A percentile compares a stretch with the other conserved stretches of the same genome.
These are phyloP conservation scores for Penstemon newberryi DNA, from an alignment of 257 asterid genomes.

Conservation along the genomic window DNA sequence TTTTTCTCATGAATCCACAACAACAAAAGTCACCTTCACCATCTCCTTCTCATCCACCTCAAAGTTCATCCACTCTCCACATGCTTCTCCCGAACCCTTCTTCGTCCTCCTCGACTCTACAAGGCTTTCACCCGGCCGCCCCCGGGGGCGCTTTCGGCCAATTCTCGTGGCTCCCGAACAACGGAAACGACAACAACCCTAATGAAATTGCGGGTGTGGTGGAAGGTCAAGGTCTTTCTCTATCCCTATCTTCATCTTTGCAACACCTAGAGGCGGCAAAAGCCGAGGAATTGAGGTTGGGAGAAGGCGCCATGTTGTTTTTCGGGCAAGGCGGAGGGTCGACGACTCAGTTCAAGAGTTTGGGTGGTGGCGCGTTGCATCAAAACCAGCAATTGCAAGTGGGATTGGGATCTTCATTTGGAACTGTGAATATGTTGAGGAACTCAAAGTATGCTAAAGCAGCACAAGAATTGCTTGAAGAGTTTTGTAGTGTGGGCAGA, in stretches of 20 bases:
- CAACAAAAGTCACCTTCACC: constrained; percentile 70
- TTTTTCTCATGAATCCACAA: constrained; percentile 80
- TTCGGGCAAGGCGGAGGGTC: constrained; percentile 58
- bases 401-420: constrained; percentile 49
- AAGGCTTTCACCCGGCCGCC: constrained; percentile 40
- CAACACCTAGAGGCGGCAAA: constrained; percentile 73
- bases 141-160: constrained; percentile 48
- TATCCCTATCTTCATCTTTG: constrained; percentile 77
- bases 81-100: constrained; percentile 70
- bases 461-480: constrained; percentile 83
- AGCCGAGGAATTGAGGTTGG: constrained; percentile 72
- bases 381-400: constrained; percentile 46
- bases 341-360: constrained; percentile 51
- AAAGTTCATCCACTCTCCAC: constrained; percentile 65
- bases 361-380: constrained; percentile 30
- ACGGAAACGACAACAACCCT: constrained; percentile 42
- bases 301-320: constrained; percentile 63
- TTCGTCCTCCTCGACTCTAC: constrained; percentile 40
- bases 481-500: constrained; percentile 88
- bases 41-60: constrained; percentile 41
- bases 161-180: constrained; percentile 61
- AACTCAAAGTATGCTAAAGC: constrained; percentile 77
- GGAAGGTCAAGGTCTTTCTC: constrained; percentile 81
- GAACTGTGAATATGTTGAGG: constrained; percentile 58
- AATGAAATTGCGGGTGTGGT: constrained; percentile 52